phyloP scores from a whole-genome alignment of 2,329 filamentous ascomycete species.

The Chalaropsis ovoidea region DNA sequence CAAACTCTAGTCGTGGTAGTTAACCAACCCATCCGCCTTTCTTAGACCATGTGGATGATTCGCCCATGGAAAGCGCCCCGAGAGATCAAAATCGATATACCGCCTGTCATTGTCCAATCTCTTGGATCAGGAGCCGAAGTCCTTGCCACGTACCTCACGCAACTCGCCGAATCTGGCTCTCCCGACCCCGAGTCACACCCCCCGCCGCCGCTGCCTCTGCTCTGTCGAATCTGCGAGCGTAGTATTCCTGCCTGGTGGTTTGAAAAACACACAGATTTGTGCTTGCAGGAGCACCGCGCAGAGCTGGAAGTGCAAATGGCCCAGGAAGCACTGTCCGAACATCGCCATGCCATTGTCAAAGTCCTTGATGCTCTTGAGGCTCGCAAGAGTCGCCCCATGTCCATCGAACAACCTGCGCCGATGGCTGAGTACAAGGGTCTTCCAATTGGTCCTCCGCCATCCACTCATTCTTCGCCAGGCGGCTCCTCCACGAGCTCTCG shows the following conservation, averaged over 20 bases:
- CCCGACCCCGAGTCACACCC: constrained; percentile 67
- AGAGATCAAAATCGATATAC: constrained; percentile 93
- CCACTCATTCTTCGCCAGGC: constrained; percentile 60
- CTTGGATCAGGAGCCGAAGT: constrained; percentile 91
- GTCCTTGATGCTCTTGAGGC: constrained; percentile 87
- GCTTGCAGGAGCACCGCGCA: constrained; percentile 86
- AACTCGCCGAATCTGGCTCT: constrained; percentile 70
- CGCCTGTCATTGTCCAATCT: constrained; percentile 78
- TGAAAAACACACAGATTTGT: constrained; percentile 95
- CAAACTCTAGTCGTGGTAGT: background rate
- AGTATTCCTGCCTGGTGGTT: constrained; percentile 99
- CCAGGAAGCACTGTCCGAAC: constrained; percentile 83
- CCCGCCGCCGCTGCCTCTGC: constrained; percentile 70
- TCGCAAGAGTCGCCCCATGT: constrained; percentile 54
- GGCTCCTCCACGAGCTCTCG: constrained; percentile 62
- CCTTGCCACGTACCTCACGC: constrained; percentile 83
- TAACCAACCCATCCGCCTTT: constrained; percentile 29
- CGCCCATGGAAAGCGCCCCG: constrained; percentile 78
- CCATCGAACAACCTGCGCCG: constrained; percentile 45
- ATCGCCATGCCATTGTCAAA: constrained; percentile 88
- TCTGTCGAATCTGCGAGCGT: constrained; percentile 94
- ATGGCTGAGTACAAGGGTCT: constrained; percentile 79
- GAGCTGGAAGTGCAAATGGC: constrained; percentile 97
- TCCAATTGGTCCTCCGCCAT: constrained; percentile 65
- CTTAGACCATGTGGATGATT: constrained; percentile 98